Evolutionary conservation across 768 basidiomycete genomes (phyloP), one percentile per base, ranked within the genome.

Genomic region (Mycena indigotica): DNA sequence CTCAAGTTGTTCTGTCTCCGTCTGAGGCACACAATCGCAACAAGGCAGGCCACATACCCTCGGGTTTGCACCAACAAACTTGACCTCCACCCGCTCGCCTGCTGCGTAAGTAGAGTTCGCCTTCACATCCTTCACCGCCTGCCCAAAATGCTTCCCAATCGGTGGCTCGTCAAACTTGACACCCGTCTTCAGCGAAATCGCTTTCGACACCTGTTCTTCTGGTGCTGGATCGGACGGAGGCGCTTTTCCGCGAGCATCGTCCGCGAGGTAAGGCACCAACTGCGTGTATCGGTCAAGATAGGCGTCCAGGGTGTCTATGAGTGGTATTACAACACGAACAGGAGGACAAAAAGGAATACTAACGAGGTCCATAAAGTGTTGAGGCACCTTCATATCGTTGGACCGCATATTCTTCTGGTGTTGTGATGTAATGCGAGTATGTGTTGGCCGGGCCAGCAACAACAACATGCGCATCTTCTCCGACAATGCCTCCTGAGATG

Each of bases 351-450:
- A 50, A 50, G 48, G 6, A 16, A 40, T 10, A 76, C 86, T 69
- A 62, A 91, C 91, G 82, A 57, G 79, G 84, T 38, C 91, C 90
- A 67, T 84, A 91, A 29, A 91, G 76, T 15, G 88, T 91, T 45
- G 89, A 91, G 1, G 88, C 89, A 50, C 89, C 91, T 72, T 92
- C 90, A 62, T 91, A 91, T 53, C 91, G 78, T 70, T 93, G 90
- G 8, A 89, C 74, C 21, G 75, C 72, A 67, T 89, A 91, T 69
- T 90, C 89, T 69, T 92, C 89, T 8, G 74, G 76, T 30, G 88
- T 91, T 2, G 88, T 74, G 48, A 90, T 77, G 66, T 91, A 89
- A 71, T 91, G 89, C 0, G 76, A 81, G 64, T 91, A 92, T 5
- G 88, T 86, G 61, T 91, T 92, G 3, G 88, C 88, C 15, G 91